A percentile compares a stretch with the other conserved stretches of the same genome.
These are phyloP conservation scores for Zopfochytrium polystomum DNA, from an alignment of 371 early-diverging fungal genomes.

Conservation along the genomic window DNA sequence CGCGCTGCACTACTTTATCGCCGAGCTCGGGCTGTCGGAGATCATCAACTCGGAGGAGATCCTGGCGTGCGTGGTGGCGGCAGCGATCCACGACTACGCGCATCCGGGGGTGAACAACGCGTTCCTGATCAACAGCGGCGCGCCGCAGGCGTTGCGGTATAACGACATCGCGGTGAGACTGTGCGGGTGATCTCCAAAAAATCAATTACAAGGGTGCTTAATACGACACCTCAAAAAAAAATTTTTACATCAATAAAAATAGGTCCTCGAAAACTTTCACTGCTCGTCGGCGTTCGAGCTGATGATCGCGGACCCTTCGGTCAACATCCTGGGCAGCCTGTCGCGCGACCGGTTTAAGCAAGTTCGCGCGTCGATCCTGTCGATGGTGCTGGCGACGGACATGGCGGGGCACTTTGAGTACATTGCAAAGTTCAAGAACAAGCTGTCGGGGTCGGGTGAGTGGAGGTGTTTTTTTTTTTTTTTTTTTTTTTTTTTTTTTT, in stretches of 20 bases:
- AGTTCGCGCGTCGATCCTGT: constrained; percentile 41
- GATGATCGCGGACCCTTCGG: constrained; percentile 27
- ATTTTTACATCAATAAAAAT: too few species aligned
- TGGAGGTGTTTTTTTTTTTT: not conserved
- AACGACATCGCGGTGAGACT: constrained; percentile 42
- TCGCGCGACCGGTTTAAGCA: constrained; percentile 27
- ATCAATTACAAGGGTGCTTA: too few species aligned
- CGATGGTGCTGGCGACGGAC: constrained; percentile 55
- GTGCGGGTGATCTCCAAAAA: too few species aligned
- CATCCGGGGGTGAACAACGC: constrained; percentile 58
- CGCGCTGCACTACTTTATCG: constrained; percentile 43
- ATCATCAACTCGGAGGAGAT: constrained; percentile 40
- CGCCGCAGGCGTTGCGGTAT: constrained; percentile 48
- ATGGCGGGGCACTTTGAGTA: constrained; percentile 59
- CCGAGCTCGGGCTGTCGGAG: not conserved
- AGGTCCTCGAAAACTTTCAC: constrained; percentile 53
- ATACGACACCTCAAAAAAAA: too few species aligned
- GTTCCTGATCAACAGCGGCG: constrained; percentile 42
- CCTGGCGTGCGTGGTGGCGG: constrained; percentile 44
- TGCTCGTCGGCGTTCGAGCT: constrained; percentile 40
- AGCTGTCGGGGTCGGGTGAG: constrained; percentile 23
- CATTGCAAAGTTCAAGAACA: constrained; percentile 53
- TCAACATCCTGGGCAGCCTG: constrained; percentile 38
- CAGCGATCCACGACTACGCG: constrained; percentile 51
- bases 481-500: constrained; percentile 4